Conservation (phyloP, 208 protist species). For the Jaenimonas drosophilae region DNA sequence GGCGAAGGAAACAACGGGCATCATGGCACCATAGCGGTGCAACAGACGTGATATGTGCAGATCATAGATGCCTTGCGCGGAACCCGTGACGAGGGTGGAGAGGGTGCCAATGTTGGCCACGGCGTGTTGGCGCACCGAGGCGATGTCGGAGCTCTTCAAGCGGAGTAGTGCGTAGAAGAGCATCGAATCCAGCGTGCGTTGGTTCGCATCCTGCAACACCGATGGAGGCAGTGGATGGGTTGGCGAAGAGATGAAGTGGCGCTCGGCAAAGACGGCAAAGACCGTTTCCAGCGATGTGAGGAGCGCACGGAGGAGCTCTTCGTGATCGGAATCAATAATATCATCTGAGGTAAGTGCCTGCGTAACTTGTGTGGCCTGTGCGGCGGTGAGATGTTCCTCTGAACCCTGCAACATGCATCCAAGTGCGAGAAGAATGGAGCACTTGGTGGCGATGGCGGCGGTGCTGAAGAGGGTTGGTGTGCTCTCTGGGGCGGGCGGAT, state of each 20-base stretch:
- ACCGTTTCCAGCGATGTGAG: conserved; percentile 31
- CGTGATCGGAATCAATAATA: conserved; percentile 54
- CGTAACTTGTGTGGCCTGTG: conserved; percentile 48
- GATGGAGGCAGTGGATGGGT: conserved; percentile 41
- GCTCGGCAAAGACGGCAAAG: conserved; percentile 25
- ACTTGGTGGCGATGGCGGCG: conserved; percentile 59
- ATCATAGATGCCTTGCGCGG: conserved; percentile 46
- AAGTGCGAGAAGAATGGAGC: conserved; percentile 59
- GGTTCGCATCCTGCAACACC: conserved; percentile 30
- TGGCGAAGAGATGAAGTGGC: conserved; percentile 46
- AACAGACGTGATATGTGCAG: conserved; percentile 54
- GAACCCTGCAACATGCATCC: conserved; percentile 60
- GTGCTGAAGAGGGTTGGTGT: conserved; percentile 80
- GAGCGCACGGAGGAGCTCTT: conserved; percentile 49
- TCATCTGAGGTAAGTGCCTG: conserved; percentile 54
- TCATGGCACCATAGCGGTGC: conserved; percentile 32
- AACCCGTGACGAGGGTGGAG: conserved; percentile 51
- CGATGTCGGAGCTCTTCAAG: conserved; percentile 35
- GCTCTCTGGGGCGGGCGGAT: background rate
- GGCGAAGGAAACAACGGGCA: conserved; percentile 66
- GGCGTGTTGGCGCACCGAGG: conserved; percentile 19
- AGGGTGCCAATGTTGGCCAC: conserved; percentile 22
- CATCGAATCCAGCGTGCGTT: conserved; percentile 74
- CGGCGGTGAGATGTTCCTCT: conserved; percentile 32
- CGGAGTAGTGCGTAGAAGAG: conserved; percentile 66